A percentile compares a stretch with the other conserved stretches of the same genome.
These are phyloP conservation scores for Aspergillus mulundensis DNA, from an alignment of 495 filamentous ascomycete species.

Conservation along the genomic window DNA sequence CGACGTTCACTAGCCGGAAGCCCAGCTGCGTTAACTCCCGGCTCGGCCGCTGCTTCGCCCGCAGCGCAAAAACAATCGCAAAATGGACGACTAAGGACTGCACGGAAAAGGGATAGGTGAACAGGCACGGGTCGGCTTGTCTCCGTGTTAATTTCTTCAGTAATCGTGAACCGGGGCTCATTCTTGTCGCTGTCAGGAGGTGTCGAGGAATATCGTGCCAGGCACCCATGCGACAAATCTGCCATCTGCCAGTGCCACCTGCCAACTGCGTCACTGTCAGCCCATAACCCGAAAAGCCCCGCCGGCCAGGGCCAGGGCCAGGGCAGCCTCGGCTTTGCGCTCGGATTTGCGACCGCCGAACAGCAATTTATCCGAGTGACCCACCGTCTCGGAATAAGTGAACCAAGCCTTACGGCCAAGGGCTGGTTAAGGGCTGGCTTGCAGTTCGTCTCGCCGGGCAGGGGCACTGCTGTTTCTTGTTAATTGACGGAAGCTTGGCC, in stretches of 20 bases:
- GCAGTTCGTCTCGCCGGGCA: neutral
- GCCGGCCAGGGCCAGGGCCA: neutral
- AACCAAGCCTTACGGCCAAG: neutral
- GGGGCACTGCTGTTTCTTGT: neutral
- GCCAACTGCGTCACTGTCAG: neutral
- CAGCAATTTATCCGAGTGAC: neutral
- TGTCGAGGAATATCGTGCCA: neutral
- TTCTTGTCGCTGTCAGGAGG: constrained; percentile 1
- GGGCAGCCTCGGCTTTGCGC: neutral
- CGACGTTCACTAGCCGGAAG: constrained; percentile 11
- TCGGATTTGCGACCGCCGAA: neutral
- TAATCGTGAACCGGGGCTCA: neutral
- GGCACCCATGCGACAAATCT: neutral
- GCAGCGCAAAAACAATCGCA: constrained; percentile 8
- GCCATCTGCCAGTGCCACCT: too few species aligned
- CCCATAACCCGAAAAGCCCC: neutral
- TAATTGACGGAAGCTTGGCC: constrained; percentile 1
- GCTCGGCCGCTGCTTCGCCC: constrained; percentile 2
- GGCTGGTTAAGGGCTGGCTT: neutral
- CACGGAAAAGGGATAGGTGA: constrained; percentile 13
- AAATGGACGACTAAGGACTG: constrained; percentile 11
- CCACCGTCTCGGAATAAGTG: constrained; percentile 1
- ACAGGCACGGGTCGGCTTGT: constrained; percentile 6
- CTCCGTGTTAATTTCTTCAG: constrained; percentile 2
- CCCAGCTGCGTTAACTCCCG: constrained; percentile 7